A percentile compares a stretch with the other conserved stretches of the same genome.
Conservation (phyloP, 345 rosid genomes). For the Carallia pectinifolia region DNA sequence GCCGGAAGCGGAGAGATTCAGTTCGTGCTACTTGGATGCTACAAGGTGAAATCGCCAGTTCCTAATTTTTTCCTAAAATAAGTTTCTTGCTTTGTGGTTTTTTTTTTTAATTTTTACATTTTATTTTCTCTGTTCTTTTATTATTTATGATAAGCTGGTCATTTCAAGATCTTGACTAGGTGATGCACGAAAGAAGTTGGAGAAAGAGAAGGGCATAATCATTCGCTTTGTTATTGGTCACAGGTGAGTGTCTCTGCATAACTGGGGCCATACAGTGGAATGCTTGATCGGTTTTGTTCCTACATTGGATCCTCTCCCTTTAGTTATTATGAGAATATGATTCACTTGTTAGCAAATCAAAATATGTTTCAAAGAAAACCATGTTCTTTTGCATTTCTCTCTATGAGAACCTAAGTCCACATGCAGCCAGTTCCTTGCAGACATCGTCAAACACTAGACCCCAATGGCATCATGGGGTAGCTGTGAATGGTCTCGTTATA, state of each 20-base stretch:
- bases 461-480: too few species aligned
- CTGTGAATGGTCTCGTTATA: background rate
- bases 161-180: conserved; percentile 30
- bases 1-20: conserved; percentile 79
- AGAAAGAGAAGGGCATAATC: conserved; percentile 75
- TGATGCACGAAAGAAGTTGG: conserved; percentile 59
- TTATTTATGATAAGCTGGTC: conserved; percentile 4
- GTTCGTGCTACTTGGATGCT: conserved; percentile 94
- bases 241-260: conserved; percentile 45
- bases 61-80: background rate
- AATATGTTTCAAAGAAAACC: too few species aligned
- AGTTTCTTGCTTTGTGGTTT: background rate
- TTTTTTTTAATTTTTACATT: too few species aligned
- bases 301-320: too few species aligned
- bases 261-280: background rate
- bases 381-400: background rate
- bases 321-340: too few species aligned
- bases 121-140: background rate
- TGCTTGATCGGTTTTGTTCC: conserved; percentile 4
- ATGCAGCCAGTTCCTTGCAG: background rate
- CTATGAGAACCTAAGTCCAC: background rate
- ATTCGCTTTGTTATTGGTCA: conserved; percentile 88
- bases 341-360: background rate
- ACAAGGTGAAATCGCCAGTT: conserved; percentile 46
- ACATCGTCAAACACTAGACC: too few species aligned